Percentiles rank a stretch among this genome's conserved stretches.
Conservation (phyloP, 2,329 filamentous ascomycete species). For the Fusarium xylarioides region DNA sequence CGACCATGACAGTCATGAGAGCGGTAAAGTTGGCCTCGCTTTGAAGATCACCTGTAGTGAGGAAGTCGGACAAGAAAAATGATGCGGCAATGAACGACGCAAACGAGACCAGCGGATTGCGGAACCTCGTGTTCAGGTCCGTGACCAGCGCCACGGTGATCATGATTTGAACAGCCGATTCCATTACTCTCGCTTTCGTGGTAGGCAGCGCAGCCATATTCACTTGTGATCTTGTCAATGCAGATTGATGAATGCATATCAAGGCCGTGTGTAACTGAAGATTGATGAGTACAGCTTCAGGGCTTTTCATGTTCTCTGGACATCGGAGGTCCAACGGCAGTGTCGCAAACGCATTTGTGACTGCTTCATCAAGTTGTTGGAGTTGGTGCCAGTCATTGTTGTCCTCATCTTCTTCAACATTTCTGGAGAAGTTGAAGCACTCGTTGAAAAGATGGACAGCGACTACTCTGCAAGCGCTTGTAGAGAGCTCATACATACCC, state of each 20-base stretch:
- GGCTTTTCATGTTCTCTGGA: conserved; percentile 26
- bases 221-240: conserved; percentile 9
- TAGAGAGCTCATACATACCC: conserved; percentile 36
- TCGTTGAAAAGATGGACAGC: conserved; percentile 33
- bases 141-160: conserved; percentile 25
- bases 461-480: conserved; percentile 29
- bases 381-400: conserved; percentile 18
- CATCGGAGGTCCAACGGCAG: conserved; percentile 10
- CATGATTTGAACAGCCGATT: conserved; percentile 28
- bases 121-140: conserved; percentile 12
- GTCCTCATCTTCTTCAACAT: conserved; percentile 17
- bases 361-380: conserved; percentile 5
- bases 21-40: conserved; percentile 69
- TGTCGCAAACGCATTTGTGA: conserved; percentile 24
- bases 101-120: conserved; percentile 22
- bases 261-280: conserved; percentile 24
- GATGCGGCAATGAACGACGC: conserved; percentile 25
- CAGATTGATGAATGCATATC: conserved; percentile 25
- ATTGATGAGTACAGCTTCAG: conserved; percentile 27
- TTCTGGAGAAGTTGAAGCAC: conserved; percentile 33
- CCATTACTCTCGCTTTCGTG: conserved; percentile 6
- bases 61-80: conserved; percentile 18
- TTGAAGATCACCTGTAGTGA: not conserved
- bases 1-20: conserved; percentile 56
- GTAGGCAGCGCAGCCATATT: conserved; percentile 8